Base-by-base conservation (phyloP, 495 filamentous ascomycete species). In the Penicillium argentinense region DNA sequence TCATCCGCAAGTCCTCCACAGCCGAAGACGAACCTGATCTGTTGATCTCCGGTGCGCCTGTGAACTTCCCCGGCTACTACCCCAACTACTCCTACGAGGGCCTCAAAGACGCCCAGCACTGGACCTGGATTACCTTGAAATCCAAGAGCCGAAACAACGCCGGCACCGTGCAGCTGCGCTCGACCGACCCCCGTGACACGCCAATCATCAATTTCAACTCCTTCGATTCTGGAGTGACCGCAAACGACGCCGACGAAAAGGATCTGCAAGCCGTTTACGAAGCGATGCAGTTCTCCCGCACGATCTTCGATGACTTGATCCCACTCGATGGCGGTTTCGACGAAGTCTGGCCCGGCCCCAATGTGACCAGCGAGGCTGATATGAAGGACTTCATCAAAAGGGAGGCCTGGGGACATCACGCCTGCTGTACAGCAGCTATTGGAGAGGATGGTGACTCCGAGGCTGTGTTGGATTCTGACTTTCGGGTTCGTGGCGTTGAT, bases 341-440 rank as follows among this genome's bases (percentile, higher is more conserved):
- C 4, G 76, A 81, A 56, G 68, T 76, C n/a, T 66, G 66, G 53
- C 81, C 80, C 0, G 76, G 76, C 0, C 42, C 51, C 4, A 64
- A 71, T 22, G 63, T 75, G 1, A 51, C 41, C 12, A 60, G 63
- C 1, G 59, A 71, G 25, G 69, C 25, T 18, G 27, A 44, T 13
- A 22, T 44, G 12, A 23, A 77, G 45, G 53, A 69, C 44, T 81
- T 68, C 49, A 69, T 78, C 43, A 74, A 73, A 56, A 62, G 76
- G 24, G 63, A 71, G 29, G 64, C 78, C 3, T 86, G 77, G 76
- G 80, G 80, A 0, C 80, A 84, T 38, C 82, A 85, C 51, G 80
- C 79, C 2, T 77, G 68, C 24, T 80, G 76, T 45, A 80, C 79
- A 9, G 74, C 68, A 42, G 60, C 80, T 12, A 86, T 84, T 47